phyloP scores from a whole-genome alignment of 2,329 filamentous ascomycete species.

The Arthrobotrys megalospora region DNA sequence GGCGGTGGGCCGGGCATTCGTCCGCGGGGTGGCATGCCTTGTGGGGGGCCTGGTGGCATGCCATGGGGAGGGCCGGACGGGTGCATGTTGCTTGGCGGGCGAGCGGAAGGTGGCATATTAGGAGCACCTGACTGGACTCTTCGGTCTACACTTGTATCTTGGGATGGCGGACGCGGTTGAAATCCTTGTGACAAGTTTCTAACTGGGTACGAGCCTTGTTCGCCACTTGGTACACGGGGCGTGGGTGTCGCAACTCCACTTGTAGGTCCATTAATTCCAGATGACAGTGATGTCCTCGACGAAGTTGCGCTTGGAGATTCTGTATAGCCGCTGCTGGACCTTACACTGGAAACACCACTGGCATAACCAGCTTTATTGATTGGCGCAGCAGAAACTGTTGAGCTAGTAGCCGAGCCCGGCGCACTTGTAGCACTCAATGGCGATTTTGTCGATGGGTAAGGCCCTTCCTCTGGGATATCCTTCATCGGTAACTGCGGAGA shows the following conservation, averaged over 20 bases:
- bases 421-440: constrained; percentile 22
- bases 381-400: constrained; percentile 12
- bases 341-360: constrained; percentile 46
- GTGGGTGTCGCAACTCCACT: constrained; percentile 8
- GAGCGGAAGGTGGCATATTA: constrained; percentile 18
- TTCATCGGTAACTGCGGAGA: constrained; percentile 54
- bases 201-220: constrained; percentile 33
- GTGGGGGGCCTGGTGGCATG: constrained; percentile 28
- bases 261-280: constrained; percentile 37
- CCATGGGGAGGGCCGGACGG: constrained; percentile 15
- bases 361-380: constrained; percentile 40
- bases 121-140: constrained; percentile 34
- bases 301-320: constrained; percentile 43
- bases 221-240: constrained; percentile 41
- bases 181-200: constrained; percentile 50
- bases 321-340: constrained; percentile 51
- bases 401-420: constrained; percentile 17
- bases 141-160: constrained; percentile 22
- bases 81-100: constrained; percentile 30
- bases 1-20: constrained; percentile 21
- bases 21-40: constrained; percentile 32
- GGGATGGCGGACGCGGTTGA: constrained; percentile 39
- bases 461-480: constrained; percentile 58
- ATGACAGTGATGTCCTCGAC: constrained; percentile 49
- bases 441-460: constrained; percentile 42